Evolutionary conservation across 2,329 filamentous ascomycete genomes (phyloP).

Genomic region (Spiromastix sp.): DNA sequence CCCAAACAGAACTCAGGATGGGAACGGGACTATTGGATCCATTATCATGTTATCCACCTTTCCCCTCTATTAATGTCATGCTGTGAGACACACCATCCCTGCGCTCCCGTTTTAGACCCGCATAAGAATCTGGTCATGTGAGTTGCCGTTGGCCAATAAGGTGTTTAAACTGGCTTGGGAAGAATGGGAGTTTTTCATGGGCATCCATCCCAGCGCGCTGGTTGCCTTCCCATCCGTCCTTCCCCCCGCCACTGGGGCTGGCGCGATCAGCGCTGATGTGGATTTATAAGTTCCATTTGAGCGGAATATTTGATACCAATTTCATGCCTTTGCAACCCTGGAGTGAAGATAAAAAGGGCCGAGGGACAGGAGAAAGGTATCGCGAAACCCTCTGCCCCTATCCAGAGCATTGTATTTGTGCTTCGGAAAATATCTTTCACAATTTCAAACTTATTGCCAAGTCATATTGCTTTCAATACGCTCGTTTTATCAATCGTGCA

Average conservation of each 20-base stretch:
- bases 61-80: neutral
- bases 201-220: neutral
- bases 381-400: too few relatives aligned
- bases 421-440: too few relatives aligned
- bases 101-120: conserved; percentile 13
- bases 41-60: conserved; percentile 1
- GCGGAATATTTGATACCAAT: neutral
- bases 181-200: neutral
- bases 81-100: conserved; percentile 9
- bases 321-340: neutral
- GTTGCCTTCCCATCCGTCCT: neutral
- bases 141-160: conserved; percentile 8
- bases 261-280: too few relatives aligned
- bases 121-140: conserved; percentile 14
- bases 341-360: too few relatives aligned
- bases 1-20: too few relatives aligned
- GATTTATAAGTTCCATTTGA: too few relatives aligned
- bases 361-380: too few relatives aligned
- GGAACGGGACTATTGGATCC: too few relatives aligned
- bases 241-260: neutral
- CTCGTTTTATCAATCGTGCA: too few relatives aligned
- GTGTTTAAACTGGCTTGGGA: neutral
- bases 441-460: too few relatives aligned
- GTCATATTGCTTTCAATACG: too few relatives aligned
- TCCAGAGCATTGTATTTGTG: too few relatives aligned